Conservation (phyloP, 2,329 filamentous ascomycete genomes). For the Alternaria consortialis region DNA sequence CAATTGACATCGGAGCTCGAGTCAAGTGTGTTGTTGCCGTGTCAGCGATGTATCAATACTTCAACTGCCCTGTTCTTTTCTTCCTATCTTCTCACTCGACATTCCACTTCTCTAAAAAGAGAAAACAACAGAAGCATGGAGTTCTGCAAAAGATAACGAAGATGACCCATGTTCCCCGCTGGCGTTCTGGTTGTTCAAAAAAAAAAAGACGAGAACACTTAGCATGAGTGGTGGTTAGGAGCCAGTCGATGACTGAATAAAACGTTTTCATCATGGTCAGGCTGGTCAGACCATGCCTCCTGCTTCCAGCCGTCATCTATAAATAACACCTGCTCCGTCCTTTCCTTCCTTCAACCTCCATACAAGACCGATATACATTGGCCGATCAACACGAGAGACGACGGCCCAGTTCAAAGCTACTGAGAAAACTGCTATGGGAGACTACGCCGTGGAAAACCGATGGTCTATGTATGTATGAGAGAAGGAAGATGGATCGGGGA, state of each 20-base stretch:
- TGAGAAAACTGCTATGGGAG: too few species aligned
- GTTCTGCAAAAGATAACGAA: neutral
- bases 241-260: accelerated
- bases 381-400: too few species aligned
- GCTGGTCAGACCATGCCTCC: too few species aligned
- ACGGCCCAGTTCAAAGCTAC: too few species aligned
- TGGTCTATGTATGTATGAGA: too few species aligned
- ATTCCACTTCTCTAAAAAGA: neutral
- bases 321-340: too few species aligned
- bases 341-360: too few species aligned
- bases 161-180: neutral
- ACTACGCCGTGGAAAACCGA: too few species aligned
- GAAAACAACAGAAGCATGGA: neutral
- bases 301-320: too few species aligned
- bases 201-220: neutral
- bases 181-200: neutral
- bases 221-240: neutral
- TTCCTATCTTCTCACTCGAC: neutral
- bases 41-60: neutral
- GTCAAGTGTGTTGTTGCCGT: neutral
- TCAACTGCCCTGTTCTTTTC: neutral
- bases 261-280: accelerated
- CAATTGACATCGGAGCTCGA: too few species aligned
- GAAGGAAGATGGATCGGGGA: too few species aligned
- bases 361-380: too few species aligned